Conservation (phyloP, 257 asterid species). For the Solanum paucissectum region DNA sequence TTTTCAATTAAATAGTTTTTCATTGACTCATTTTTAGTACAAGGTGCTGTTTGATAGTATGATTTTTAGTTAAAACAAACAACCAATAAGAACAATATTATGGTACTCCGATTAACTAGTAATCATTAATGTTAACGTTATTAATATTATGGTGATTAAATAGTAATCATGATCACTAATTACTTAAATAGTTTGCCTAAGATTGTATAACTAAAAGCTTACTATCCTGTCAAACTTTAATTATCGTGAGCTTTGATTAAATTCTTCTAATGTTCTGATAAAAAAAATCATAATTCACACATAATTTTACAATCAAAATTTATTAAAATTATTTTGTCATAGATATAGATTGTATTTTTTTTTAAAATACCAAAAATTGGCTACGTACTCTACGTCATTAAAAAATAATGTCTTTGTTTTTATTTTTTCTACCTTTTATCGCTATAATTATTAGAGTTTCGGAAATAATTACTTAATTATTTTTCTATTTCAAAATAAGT, state of each 20-base stretch:
- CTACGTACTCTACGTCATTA: not conserved
- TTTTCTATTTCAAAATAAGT: too few species aligned
- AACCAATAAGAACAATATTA: not conserved
- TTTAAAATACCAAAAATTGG: not conserved
- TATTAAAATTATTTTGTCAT: not conserved
- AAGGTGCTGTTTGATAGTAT: not conserved
- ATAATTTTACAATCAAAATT: not conserved
- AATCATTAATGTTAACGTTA: not conserved
- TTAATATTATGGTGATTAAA: not conserved
- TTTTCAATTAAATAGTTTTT: not conserved
- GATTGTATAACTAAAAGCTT: not conserved
- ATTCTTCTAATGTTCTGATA: too few species aligned
- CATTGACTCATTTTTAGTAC: not conserved
- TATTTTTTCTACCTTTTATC: not conserved
- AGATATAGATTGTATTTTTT: too few species aligned
- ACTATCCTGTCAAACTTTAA: not conserved
- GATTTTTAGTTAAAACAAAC: not conserved
- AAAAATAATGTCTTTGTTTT: not conserved
- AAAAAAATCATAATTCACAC: too few species aligned
- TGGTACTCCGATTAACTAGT: not conserved
- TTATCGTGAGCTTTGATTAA: not conserved
- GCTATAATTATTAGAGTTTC: not conserved
- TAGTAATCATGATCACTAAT: not conserved
- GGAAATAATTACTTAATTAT: not conserved
- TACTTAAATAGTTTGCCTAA: not conserved